phyloP scores from a whole-genome alignment of 805 yeast genomes.

The Zygosaccharomyces lentus region DNA sequence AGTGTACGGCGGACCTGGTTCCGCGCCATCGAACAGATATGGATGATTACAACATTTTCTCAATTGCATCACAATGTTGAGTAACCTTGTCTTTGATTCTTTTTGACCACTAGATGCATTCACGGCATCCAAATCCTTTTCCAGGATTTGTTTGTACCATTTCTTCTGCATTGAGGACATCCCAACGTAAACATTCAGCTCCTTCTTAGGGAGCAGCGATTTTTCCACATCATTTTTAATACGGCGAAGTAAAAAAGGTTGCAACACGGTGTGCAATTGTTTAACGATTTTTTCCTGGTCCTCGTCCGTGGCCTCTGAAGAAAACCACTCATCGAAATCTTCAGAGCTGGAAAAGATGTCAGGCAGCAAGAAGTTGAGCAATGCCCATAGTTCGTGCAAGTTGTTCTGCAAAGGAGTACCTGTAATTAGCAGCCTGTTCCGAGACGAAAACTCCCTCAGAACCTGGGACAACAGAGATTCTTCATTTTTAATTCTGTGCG shows the following conservation, averaged over 20 bases:
- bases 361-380: slow-evolving; percentile 69
- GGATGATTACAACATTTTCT: slow-evolving; percentile 86
- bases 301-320: slow-evolving; percentile 39
- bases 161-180: slow-evolving; percentile 76
- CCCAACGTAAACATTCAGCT: slow-evolving; percentile 65
- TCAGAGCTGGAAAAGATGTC: slow-evolving; percentile 72
- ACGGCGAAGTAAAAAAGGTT: slow-evolving; percentile 72
- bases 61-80: slow-evolving; percentile 80
- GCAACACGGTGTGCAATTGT: slow-evolving; percentile 70
- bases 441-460: slow-evolving; percentile 65
- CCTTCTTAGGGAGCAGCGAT: slow-evolving; percentile 69
- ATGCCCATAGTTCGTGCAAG: slow-evolving; percentile 76
- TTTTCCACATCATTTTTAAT: slow-evolving; percentile 79
- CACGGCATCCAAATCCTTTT: slow-evolving; percentile 79
- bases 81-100: slow-evolving; percentile 69
- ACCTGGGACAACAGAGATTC: slow-evolving; percentile 69
- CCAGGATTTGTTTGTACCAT: slow-evolving; percentile 73
- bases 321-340: slow-evolving; percentile 74
- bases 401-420: slow-evolving; percentile 83
- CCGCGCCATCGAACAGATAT: slow-evolving; percentile 80
- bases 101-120: slow-evolving; percentile 74
- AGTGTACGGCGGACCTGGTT: slow-evolving; percentile 84
- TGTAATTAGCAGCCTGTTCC: slow-evolving; percentile 65
- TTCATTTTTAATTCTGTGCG: slow-evolving; percentile 78
- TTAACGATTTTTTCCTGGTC: slow-evolving; percentile 52